phyloP scores from a whole-genome alignment of 441 rosid species.

The Breynia disticha region DNA sequence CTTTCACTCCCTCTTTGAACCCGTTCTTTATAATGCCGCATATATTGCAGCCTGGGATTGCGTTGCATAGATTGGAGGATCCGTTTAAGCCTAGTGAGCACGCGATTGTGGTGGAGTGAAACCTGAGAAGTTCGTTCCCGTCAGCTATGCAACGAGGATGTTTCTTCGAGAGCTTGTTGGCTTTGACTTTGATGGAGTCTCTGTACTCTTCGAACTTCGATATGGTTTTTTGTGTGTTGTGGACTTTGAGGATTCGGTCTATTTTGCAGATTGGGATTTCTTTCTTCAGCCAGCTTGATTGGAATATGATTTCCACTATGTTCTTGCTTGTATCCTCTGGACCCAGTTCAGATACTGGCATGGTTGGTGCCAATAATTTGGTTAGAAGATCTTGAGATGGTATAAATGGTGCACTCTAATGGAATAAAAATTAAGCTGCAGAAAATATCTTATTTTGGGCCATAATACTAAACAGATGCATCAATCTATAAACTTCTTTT shows the following conservation, averaged over 20 bases:
- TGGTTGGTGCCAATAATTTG: not conserved
- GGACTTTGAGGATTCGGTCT: constrained; percentile 65
- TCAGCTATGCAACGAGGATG: constrained; percentile 76
- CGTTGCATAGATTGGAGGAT: constrained; percentile 52
- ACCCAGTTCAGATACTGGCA: constrained; percentile 57
- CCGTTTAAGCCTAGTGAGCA: constrained; percentile 58
- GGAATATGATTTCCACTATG: constrained; percentile 79
- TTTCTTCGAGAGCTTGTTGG: constrained; percentile 44
- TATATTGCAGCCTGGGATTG: constrained; percentile 39
- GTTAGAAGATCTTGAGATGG: not conserved
- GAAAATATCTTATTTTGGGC: not conserved
- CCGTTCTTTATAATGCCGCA: constrained; percentile 62
- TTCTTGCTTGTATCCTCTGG: constrained; percentile 73
- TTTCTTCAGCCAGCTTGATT: constrained; percentile 71
- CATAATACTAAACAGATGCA: not conserved
- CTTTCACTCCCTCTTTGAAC: constrained; percentile 28
- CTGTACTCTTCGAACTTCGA: constrained; percentile 65
- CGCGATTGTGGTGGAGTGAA: constrained; percentile 47
- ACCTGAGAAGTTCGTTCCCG: constrained; percentile 74
- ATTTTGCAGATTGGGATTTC: constrained; percentile 55
- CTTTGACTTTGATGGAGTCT: constrained; percentile 56
- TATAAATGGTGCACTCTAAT: not conserved
- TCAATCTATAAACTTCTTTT: too few species aligned
- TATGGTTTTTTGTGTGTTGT: constrained; percentile 53
- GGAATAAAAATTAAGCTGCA: not conserved